Evolutionary conservation across 2,329 filamentous ascomycete species (phyloP), one percentile per base, ranked within the genome.

Genomic region (Colletotrichum falcatum): DNA sequence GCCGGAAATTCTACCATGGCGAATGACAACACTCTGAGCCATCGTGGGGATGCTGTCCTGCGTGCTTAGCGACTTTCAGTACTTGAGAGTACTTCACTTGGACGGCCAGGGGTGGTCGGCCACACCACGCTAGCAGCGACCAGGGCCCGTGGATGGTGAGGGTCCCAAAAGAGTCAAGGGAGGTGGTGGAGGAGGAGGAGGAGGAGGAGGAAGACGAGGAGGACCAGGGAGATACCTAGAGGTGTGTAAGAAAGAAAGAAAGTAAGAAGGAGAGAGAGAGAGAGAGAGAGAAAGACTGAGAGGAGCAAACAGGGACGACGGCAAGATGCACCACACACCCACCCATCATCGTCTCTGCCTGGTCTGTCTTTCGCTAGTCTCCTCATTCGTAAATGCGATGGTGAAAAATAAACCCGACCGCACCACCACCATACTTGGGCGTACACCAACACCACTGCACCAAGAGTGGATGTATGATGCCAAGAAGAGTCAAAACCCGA

Each of bases 81-180:
- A 71, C 68, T 64, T 60, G 26, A 30, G 1, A 26, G 53, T 69
- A 71, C 68, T 54, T 70, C 30, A 23, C 64, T 56, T 46, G 55
- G 39, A 51, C n/a, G 35, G 48, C 48, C 59, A 65, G 61, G 69
- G 65, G 46, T 28, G 44, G 28, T 42, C 12, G 37, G 37, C 54
- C 54, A 61, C n/a, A 70, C 26, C 28, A 56, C 69, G 65, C 69
- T 71, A 71, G 60, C 60, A 67, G 39, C 68, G 68, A 70, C 68
- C 59, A 67, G 68, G 58, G 64, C 68, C 59, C 56, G 35, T 70
- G 64, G 58, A 62, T 37, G 46, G n/a, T 37, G 30, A 65, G 53
- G 53, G n/a, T 33, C 33, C 53, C 33, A 39, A 11, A 54, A 49
- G 62, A 61, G 55, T 61, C 62, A 20, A 46, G 44, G 44, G 44